A percentile compares a stretch with the other conserved stretches of the same genome.
These are phyloP conservation scores for Orbilia blumenaviensis DNA, from an alignment of 2,329 filamentous ascomycete species.

Conservation along the genomic window DNA sequence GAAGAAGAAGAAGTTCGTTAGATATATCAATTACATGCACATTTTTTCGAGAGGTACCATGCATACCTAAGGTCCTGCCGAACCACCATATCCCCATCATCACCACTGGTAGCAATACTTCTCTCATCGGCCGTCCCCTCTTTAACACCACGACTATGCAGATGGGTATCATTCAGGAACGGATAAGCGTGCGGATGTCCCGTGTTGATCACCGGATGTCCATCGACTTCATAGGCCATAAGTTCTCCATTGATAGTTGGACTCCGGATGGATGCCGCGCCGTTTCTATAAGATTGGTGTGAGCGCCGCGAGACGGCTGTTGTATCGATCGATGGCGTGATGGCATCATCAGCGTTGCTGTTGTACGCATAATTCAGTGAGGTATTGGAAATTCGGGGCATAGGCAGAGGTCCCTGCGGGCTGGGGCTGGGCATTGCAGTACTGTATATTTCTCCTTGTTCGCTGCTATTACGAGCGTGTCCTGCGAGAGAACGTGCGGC, in stretches of 20 bases:
- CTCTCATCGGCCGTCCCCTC: constrained; percentile 39
- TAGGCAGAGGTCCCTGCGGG: constrained; percentile 17
- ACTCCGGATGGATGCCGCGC: constrained; percentile 6
- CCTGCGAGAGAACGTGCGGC: constrained; percentile 8
- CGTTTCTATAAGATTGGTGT: constrained; percentile 38
- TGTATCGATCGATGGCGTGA: constrained; percentile 36
- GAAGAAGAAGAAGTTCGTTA: too few species aligned
- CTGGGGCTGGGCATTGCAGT: constrained; percentile 38
- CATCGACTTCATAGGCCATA: constrained; percentile 41
- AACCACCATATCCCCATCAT: constrained; percentile 47
- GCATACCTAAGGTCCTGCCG: constrained; percentile 45
- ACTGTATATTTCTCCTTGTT: constrained; percentile 43
- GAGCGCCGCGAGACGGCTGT: constrained; percentile 42
- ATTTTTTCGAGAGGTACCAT: too few species aligned
- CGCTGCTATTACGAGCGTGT: constrained; percentile 31
- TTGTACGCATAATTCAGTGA: constrained; percentile 37
- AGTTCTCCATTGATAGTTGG: constrained; percentile 22
- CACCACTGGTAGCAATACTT: constrained; percentile 51
- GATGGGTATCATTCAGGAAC: not conserved
- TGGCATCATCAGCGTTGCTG: constrained; percentile 32
- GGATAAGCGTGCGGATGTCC: constrained; percentile 8
- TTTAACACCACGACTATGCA: constrained; percentile 19
- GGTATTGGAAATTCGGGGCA: constrained; percentile 30
- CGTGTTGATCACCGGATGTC: not conserved
- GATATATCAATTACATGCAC: too few species aligned